Percentiles rank a stretch among this genome's conserved stretches.
These are phyloP conservation scores for Penicillium waksmanii DNA, from an alignment of 495 filamentous ascomycete species.

Conservation along the genomic window DNA sequence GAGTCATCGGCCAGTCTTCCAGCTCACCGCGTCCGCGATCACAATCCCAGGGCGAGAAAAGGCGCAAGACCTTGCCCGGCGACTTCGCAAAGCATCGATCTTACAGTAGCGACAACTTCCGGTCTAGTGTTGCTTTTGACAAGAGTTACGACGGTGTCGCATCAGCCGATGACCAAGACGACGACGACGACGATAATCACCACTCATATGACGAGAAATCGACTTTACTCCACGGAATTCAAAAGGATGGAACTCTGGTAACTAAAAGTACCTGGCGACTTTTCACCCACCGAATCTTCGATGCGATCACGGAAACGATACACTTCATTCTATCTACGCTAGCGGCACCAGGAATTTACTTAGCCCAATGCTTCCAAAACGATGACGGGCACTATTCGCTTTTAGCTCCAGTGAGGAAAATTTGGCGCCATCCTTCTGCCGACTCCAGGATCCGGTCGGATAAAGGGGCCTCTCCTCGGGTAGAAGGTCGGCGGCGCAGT, in stretches of 20 bases:
- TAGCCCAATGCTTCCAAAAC: conserved; percentile 79
- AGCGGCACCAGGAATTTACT: conserved; percentile 75
- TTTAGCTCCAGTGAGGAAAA: conserved; percentile 60
- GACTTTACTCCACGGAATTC: conserved; percentile 54
- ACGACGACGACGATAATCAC: conserved; percentile 33
- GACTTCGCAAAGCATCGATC: conserved; percentile 54
- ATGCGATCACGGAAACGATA: conserved; percentile 66
- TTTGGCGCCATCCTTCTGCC: conserved; percentile 48
- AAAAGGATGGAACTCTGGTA: conserved; percentile 57
- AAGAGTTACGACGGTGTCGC: conserved; percentile 40
- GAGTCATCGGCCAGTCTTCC: conserved; percentile 70
- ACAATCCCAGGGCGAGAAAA: conserved; percentile 63
- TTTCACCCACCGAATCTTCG: conserved; percentile 49
- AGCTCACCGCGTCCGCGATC: conserved; percentile 61
- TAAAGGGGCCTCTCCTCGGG: conserved; percentile 33
- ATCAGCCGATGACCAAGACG: conserved; percentile 28
- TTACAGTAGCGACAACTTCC: conserved; percentile 48
- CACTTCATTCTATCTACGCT: conserved; percentile 78
- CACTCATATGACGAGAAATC: conserved; percentile 65
- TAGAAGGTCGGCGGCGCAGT: conserved; percentile 35
- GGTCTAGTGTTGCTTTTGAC: conserved; percentile 33
- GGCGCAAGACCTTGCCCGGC: conserved; percentile 44
- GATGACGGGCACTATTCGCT: conserved; percentile 79
- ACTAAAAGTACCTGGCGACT: conserved; percentile 53
- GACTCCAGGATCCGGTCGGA: conserved; percentile 28